phyloP scores from a whole-genome alignment of 208 protist species.

The Wallacemonas collosoma region DNA sequence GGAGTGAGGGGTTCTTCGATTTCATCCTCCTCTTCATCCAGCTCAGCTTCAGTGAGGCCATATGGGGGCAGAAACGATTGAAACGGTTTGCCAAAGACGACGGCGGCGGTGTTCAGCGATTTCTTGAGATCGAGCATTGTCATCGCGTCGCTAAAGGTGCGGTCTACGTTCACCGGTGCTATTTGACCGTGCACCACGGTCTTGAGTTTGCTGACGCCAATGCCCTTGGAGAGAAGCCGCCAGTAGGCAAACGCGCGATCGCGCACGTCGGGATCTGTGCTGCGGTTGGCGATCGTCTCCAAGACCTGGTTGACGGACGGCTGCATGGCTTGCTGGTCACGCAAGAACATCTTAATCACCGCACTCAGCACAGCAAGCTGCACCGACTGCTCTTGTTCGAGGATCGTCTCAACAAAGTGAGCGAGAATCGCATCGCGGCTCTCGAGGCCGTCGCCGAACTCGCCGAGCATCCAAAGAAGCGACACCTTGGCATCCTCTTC shows the following conservation, averaged over 20 bases:
- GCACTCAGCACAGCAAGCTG: constrained; percentile 95
- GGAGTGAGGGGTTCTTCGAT: constrained; percentile 16
- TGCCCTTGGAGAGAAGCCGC: constrained; percentile 98
- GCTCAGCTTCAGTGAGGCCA: constrained; percentile 54
- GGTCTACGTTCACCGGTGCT: constrained; percentile 93
- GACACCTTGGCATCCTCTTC: constrained; percentile 98
- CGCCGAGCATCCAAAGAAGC: constrained; percentile 99
- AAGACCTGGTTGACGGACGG: constrained; percentile 65
- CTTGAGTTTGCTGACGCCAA: constrained; percentile 94
- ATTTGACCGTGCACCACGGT: constrained; percentile 88
- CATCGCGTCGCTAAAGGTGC: constrained; percentile 90
- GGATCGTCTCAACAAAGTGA: constrained; percentile 96
- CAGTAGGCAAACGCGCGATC: constrained; percentile 99
- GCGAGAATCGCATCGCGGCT: constrained; percentile 95
- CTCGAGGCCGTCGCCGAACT: constrained; percentile 97
- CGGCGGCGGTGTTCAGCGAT: constrained; percentile 92
- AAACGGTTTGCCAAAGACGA: constrained; percentile 96
- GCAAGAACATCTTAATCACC: constrained; percentile 99
- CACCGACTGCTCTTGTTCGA: constrained; percentile 76
- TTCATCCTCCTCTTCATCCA: constrained; percentile 74
- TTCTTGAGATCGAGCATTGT: constrained; percentile 91
- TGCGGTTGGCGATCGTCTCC: constrained; percentile 76
- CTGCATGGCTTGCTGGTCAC: constrained; percentile 76
- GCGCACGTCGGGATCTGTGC: constrained; percentile 97
- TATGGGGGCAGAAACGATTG: constrained; percentile 93